Percentiles rank a stretch among this genome's conserved stretches.
Evolutionary conservation across 2,329 filamentous ascomycete species (phyloP).

Genomic region (Cercospora zeae-maydis): DNA sequence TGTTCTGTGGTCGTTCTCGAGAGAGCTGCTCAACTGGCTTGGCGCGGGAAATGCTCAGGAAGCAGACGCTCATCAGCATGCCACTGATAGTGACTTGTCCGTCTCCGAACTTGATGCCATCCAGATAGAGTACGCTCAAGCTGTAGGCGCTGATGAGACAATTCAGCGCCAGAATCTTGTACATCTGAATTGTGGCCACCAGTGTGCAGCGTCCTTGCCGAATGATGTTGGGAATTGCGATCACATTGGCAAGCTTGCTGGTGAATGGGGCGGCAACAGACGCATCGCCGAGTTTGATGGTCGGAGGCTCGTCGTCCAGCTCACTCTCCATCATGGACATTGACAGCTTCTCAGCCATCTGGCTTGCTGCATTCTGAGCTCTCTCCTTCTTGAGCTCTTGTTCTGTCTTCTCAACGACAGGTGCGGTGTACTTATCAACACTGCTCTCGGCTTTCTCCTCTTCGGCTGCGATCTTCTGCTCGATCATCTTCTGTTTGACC

Average conservation of each 20-base stretch:
- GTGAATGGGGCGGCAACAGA: slow-evolving; percentile 97
- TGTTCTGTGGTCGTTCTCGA: slow-evolving; percentile 94
- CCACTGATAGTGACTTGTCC: slow-evolving; percentile 97
- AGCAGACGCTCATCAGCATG: slow-evolving; percentile 99
- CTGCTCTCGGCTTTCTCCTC: slow-evolving; percentile 35
- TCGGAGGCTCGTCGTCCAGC: slow-evolving; percentile 83
- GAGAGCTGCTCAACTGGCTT: slow-evolving; percentile 93
- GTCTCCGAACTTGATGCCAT: slow-evolving; percentile 98
- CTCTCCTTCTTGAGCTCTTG: slow-evolving; percentile 53
- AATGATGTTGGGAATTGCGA: slow-evolving; percentile 97
- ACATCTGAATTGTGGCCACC: slow-evolving; percentile 99
- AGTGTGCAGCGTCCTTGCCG: slow-evolving; percentile 95
- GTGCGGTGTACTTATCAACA: slow-evolving; percentile 27
- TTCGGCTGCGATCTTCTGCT: slow-evolving; percentile 48
- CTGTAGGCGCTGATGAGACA: slow-evolving; percentile 98
- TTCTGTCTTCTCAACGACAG: slow-evolving; percentile 38
- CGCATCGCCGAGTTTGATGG: slow-evolving; percentile 93
- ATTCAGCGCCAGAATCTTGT: slow-evolving; percentile 95
- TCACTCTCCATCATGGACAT: slow-evolving; percentile 85
- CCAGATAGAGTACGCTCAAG: slow-evolving; percentile 89
- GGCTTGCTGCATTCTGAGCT: slow-evolving; percentile 67
- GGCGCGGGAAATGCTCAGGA: slow-evolving; percentile 95
- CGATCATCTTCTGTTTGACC: slow-evolving; percentile 63
- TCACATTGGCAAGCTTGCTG: slow-evolving; percentile 92
- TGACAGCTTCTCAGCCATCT: slow-evolving; percentile 81